A percentile compares a stretch with the other conserved stretches of the same genome.
These are phyloP conservation scores for Taphrina betulina DNA, from an alignment of 1,139 yeast species.

Conservation along the genomic window DNA sequence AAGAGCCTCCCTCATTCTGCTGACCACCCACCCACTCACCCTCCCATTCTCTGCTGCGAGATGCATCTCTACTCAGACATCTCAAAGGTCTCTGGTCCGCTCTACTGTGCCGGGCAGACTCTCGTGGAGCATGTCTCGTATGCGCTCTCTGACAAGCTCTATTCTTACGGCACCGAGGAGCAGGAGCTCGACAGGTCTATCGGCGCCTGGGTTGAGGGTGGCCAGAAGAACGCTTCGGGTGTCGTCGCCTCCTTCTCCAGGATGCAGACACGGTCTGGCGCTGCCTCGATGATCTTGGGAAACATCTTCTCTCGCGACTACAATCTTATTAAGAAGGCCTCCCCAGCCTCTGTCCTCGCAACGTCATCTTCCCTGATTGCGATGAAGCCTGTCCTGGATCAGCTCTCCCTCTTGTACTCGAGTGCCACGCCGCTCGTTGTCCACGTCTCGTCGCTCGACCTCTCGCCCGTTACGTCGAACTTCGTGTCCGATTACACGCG, in stretches of 20 bases:
- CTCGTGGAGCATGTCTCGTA: conserved; percentile 67
- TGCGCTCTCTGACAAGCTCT: conserved; percentile 61
- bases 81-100: conserved; percentile 49
- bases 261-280: conserved; percentile 80
- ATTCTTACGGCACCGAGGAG: conserved; percentile 67
- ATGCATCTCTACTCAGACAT: conserved; percentile 22
- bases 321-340: conserved; percentile 40
- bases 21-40: too few species aligned
- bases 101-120: conserved; percentile 62
- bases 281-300: conserved; percentile 76
- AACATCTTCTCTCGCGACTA: conserved; percentile 52
- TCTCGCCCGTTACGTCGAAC: conserved; percentile 53
- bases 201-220: conserved; percentile 56
- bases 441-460: conserved; percentile 71
- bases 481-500: conserved; percentile 67
- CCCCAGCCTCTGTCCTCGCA: conserved; percentile 53
- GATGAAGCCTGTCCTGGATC: conserved; percentile 59
- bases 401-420: conserved; percentile 44
- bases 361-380: conserved; percentile 67
- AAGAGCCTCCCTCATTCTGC: too few species aligned
- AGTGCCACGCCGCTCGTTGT: conserved; percentile 53
- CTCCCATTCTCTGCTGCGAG: too few species aligned
- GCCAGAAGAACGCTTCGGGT: conserved; percentile 55
- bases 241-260: conserved; percentile 58
- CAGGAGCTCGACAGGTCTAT: conserved; percentile 62